Evolutionary conservation across 495 filamentous ascomycete genomes (phyloP).

Genomic region (Cercophora scortea): DNA sequence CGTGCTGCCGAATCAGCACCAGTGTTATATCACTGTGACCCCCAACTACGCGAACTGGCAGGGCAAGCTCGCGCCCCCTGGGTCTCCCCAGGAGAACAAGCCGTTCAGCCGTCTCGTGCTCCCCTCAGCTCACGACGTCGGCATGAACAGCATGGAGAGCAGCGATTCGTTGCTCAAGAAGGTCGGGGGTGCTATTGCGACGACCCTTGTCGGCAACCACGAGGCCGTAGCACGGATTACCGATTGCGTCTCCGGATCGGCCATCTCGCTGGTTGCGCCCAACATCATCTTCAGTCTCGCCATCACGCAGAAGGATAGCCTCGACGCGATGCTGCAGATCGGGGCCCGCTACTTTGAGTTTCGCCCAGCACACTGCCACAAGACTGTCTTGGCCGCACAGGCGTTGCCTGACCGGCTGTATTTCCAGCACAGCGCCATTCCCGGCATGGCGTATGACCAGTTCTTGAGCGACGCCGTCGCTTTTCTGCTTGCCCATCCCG

Average conservation of each 20-base stretch:
- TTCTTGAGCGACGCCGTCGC: conserved; percentile 37
- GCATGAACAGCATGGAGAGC: conserved; percentile 48
- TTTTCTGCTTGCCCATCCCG: conserved; percentile 35
- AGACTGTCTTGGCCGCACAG: conserved; percentile 20
- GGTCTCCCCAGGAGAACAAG: conserved; percentile 30
- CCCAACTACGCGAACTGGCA: conserved; percentile 40
- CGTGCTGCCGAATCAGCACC: conserved; percentile 39
- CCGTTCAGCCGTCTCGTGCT: conserved; percentile 41
- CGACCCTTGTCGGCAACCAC: conserved; percentile 25
- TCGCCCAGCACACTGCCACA: conserved; percentile 42
- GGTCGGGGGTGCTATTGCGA: conserved; percentile 30
- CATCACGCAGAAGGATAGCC: conserved; percentile 46
- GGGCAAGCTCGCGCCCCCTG: conserved; percentile 32
- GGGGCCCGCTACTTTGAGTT: conserved; percentile 51
- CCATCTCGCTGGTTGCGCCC: conserved; percentile 34
- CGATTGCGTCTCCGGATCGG: conserved; percentile 23
- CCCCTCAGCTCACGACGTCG: conserved; percentile 40
- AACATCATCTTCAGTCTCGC: conserved; percentile 45
- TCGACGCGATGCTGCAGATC: conserved; percentile 37
- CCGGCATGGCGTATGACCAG: conserved; percentile 43
- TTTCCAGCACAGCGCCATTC: conserved; percentile 48
- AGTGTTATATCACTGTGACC: conserved; percentile 45
- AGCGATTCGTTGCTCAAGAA: conserved; percentile 29
- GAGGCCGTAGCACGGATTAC: conserved; percentile 20
- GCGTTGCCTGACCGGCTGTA: conserved; percentile 40